A percentile compares a stretch with the other conserved stretches of the same genome.
phyloP scores from a whole-genome alignment of 2,329 filamentous ascomycete genomes.

The Sporothrix pallida region DNA sequence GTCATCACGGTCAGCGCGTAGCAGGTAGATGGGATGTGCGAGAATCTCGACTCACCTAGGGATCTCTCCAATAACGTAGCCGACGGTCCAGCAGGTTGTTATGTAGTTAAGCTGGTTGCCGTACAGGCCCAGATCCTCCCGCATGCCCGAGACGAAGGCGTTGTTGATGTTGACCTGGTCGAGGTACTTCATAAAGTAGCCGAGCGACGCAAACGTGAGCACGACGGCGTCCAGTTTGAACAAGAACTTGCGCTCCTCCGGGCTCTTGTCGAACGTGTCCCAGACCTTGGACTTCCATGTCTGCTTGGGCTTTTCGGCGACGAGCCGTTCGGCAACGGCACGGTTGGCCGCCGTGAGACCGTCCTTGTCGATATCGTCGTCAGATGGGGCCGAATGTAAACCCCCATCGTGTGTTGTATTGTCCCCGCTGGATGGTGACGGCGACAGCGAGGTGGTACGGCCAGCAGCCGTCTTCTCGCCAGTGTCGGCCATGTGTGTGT shows the following conservation, averaged over 20 bases:
- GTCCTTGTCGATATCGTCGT: conserved; percentile 26
- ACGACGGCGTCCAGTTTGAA: conserved; percentile 46
- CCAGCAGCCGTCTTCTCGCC: conserved; percentile 18
- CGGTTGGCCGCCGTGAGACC: conserved; percentile 31
- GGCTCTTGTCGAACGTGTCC: conserved; percentile 52
- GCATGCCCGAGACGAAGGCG: conserved; percentile 56
- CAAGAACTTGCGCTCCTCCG: conserved; percentile 44
- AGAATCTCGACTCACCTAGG: conserved; percentile 40
- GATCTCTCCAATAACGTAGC: conserved; percentile 49
- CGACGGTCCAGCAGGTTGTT: conserved; percentile 45
- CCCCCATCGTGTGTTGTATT: background rate
- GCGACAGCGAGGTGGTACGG: conserved; percentile 4
- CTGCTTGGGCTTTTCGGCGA: conserved; percentile 31
- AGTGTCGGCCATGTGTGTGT: conserved; percentile 13
- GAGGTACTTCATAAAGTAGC: conserved; percentile 54
- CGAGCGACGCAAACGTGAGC: conserved; percentile 49
- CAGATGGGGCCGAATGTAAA: background rate
- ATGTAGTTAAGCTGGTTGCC: conserved; percentile 51
- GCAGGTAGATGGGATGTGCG: background rate
- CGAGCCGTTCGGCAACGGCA: conserved; percentile 29
- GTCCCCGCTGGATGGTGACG: background rate
- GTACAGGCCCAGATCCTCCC: conserved; percentile 49
- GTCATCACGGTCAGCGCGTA: too few species aligned
- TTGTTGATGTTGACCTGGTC: conserved; percentile 51
- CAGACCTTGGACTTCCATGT: conserved; percentile 57